These are phyloP conservation scores for Pythium aquatile DNA, from an alignment of 352 stramenopile species.

Conservation along the genomic window DNA sequence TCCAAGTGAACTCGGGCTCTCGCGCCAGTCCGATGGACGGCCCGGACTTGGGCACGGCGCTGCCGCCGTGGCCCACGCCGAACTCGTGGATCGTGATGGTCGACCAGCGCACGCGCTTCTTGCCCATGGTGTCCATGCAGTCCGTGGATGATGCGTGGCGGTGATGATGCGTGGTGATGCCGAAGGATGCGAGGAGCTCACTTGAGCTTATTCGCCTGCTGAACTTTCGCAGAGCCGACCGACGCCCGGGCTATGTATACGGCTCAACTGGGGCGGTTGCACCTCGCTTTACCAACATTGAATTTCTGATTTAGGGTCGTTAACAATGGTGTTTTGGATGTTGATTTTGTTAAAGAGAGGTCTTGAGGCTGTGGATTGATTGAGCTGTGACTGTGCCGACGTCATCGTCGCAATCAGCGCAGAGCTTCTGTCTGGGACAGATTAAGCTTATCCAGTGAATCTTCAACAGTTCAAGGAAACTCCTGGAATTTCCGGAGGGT, in stretches of 20 bases:
- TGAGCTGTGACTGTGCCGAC: constrained; percentile 9
- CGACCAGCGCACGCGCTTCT: constrained; percentile 28
- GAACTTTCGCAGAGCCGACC: constrained; percentile 9
- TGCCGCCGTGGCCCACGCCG: constrained; percentile 24
- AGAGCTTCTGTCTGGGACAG: constrained; percentile 6
- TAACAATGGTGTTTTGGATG: too few relatives aligned
- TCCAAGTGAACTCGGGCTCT: constrained; percentile 29
- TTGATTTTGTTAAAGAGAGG: constrained; percentile 4
- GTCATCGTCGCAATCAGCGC: constrained; percentile 7
- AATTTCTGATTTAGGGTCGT: not conserved
- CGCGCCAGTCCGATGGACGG: constrained; percentile 27
- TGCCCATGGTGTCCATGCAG: not conserved
- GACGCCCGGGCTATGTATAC: constrained; percentile 22
- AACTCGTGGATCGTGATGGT: constrained; percentile 33
- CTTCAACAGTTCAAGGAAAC: not conserved
- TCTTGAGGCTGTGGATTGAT: constrained; percentile 6
- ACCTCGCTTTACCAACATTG: constrained; percentile 12
- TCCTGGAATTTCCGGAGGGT: not conserved
- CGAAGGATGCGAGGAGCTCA: not conserved
- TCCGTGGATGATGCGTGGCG: not conserved
- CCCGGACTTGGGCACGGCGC: constrained; percentile 25
- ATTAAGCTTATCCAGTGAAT: not conserved
- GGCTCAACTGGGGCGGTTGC: constrained; percentile 4
- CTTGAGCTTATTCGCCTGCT: constrained; percentile 1
- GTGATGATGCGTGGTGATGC: not conserved